These are phyloP conservation scores for Blepharisma undulans DNA, from an alignment of 169 alveolate species.

Conservation along the genomic window DNA sequence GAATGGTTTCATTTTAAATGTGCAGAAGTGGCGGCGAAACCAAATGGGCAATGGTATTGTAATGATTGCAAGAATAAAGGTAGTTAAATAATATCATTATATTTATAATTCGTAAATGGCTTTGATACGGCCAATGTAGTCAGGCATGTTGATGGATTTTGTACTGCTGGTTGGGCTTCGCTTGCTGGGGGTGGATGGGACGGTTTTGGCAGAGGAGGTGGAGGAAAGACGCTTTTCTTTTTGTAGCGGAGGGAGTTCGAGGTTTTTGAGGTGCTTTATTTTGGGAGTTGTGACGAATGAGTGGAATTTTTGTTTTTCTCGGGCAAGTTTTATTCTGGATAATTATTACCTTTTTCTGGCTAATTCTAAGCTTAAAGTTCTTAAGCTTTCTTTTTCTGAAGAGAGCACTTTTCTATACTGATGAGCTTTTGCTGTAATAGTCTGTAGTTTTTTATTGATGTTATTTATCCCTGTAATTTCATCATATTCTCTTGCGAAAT, in stretches of 20 bases:
- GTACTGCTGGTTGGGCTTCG: background rate
- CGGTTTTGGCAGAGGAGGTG: background rate
- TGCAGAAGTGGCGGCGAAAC: constrained; percentile 53
- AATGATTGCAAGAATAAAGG: background rate
- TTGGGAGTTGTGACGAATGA: background rate
- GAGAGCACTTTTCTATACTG: background rate
- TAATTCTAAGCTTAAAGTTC: background rate
- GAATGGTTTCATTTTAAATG: constrained; percentile 86
- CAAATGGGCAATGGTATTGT: constrained; percentile 25
- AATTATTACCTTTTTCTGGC: background rate
- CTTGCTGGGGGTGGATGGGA: background rate
- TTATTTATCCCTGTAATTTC: background rate
- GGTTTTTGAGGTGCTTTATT: background rate
- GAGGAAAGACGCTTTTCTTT: background rate
- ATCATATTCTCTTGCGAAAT: background rate
- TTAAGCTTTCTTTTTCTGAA: background rate
- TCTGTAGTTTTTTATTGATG: background rate
- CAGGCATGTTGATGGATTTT: background rate
- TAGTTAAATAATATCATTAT: background rate
- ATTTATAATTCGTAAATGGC: background rate
- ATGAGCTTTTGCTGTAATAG: background rate
- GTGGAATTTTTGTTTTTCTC: background rate
- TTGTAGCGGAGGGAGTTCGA: background rate
- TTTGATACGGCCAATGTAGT: background rate
- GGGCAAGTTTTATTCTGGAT: background rate